phyloP scores from a whole-genome alignment of 306 rosid genomes.

The Vigna angularis region DNA sequence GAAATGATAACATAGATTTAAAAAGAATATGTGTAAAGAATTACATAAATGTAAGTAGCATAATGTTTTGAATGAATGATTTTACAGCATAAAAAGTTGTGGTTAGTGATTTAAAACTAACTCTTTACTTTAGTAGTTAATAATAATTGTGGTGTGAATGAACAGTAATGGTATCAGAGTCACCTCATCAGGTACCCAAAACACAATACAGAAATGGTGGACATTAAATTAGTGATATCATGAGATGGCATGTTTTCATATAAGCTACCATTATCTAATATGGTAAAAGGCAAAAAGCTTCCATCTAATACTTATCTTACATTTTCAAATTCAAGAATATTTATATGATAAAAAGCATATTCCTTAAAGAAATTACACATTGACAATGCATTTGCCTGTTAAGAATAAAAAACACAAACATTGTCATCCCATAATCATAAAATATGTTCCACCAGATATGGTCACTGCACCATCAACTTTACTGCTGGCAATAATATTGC shows the following conservation, averaged over 20 bases:
- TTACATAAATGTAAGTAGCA: not conserved
- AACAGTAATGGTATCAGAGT: constrained; percentile 8
- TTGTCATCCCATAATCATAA: not conserved
- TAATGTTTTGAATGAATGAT: not conserved
- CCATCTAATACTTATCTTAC: not conserved
- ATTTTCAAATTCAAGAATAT: not conserved
- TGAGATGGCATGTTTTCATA: not conserved
- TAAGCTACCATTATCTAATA: not conserved
- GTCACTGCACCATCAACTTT: constrained; percentile 21
- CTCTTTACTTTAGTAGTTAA: not conserved
- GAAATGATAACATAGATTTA: not conserved
- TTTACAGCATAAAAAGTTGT: not conserved
- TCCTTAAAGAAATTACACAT: constrained; percentile 12
- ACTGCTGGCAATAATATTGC: not conserved
- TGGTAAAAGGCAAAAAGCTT: not conserved
- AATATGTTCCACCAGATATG: constrained; percentile 30
- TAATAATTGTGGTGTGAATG: not conserved
- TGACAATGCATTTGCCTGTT: not conserved
- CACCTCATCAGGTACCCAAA: not conserved
- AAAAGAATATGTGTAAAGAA: not conserved
- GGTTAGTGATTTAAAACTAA: not conserved
- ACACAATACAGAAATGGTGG: not conserved
- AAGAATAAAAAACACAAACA: not conserved
- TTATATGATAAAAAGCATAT: constrained; percentile 25
- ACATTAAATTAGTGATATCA: constrained; percentile 28